phyloP scores from a whole-genome alignment of 164 flowering plant species.

The Amborella trichopoda region DNA sequence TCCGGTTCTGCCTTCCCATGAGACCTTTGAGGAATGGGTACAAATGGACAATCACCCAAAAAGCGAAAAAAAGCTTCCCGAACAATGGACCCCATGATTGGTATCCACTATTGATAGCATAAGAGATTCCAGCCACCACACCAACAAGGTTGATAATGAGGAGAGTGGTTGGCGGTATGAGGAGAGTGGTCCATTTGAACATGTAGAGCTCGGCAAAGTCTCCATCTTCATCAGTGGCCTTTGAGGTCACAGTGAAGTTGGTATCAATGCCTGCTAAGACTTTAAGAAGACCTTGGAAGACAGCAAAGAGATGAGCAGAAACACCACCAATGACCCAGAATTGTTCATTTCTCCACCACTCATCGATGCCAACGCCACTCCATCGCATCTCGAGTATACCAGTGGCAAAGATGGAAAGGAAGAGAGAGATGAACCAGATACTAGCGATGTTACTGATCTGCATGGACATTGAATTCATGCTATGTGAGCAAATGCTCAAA shows the following conservation, averaged over 20 bases:
- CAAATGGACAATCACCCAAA: constrained; percentile 61
- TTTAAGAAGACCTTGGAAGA: constrained; percentile 66
- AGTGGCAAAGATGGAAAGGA: constrained; percentile 77
- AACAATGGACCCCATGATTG: constrained; percentile 11
- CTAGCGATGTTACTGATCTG: constrained; percentile 82
- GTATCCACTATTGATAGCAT: constrained; percentile 11
- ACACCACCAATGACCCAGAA: constrained; percentile 13
- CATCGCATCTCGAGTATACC: constrained; percentile 81
- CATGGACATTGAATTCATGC: constrained; percentile 1
- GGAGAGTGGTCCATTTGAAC: constrained; percentile 83
- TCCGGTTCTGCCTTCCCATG: constrained; percentile 77
- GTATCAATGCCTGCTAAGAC: constrained; percentile 78
- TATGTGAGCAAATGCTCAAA: neutral
- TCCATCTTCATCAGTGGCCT: constrained; percentile 46
- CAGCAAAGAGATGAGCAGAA: constrained; percentile 45
- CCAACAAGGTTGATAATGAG: constrained; percentile 9
- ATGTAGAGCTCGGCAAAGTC: constrained; percentile 66
- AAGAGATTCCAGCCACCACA: constrained; percentile 9
- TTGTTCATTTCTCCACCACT: constrained; percentile 14
- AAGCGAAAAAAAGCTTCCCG: constrained; percentile 9
- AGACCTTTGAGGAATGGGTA: constrained; percentile 77
- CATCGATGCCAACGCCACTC: constrained; percentile 85
- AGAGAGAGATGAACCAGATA: constrained; percentile 68
- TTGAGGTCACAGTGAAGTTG: constrained; percentile 53
- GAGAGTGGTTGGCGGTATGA: constrained; percentile 50